Evolutionary conservation across 192 early-diverging fungal species (phyloP), one percentile per base, ranked within the genome.

Genomic region (Gamsiella multidivaricata): DNA sequence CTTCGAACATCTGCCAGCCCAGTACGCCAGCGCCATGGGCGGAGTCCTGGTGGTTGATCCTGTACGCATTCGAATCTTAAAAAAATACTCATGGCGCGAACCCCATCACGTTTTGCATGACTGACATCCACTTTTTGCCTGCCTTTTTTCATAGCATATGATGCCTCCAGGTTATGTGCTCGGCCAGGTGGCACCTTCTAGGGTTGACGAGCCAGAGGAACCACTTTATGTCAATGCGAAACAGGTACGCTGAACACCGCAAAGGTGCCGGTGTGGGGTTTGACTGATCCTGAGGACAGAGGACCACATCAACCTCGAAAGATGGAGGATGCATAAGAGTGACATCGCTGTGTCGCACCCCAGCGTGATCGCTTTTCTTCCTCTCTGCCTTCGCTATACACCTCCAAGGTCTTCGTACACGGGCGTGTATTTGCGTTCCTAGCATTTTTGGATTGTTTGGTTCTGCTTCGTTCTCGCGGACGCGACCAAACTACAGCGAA

Each of bases 171-270:
- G 65, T 9, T 78, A 69, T 29, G 61, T 78, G 25, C 58, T 78
- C 25, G 66, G 74, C 39, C 74, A 78, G 28, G 65, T 78, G 2
- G 54, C 51, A 6, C 54, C 65, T 9, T 41, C 65, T 3, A 47
- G 53, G 29, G 60, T 23, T 4, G 74, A 78, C 11, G 74, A 78
- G 17, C 65, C 57, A 54, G 92, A 94, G 47, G 92, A 95, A 25
- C 95, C 95, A 3, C 83, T 97, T 42, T 97, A 95, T 79, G 97
- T 98, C 33, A 98, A 98, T 73, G 94, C 95, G 28, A 97, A 96
- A 79, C 97, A 78, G 74, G 74, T 78, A 28, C 46, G 37, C 42
- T 22, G 43, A 50, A 46, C 33, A 56, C n/a, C n/a, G 41, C 41
- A 42, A 42, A 42, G 41, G 3, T 42, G 41, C 18, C n/a, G n/a